Evolutionary conservation across 495 filamentous ascomycete genomes (phyloP).

Genomic region (Mycothermus thermophilus): DNA sequence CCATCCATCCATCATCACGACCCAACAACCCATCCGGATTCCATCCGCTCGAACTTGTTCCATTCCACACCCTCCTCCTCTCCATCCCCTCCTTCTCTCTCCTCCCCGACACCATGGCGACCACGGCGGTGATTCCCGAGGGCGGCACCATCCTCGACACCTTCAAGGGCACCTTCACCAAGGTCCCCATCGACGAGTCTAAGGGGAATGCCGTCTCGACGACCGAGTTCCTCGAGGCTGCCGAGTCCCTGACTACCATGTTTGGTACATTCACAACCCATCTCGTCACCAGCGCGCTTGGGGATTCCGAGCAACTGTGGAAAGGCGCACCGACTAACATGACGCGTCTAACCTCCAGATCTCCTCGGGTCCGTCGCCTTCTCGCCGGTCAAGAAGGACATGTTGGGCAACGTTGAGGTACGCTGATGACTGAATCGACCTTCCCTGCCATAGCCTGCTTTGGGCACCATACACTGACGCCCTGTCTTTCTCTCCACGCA

Average conservation of each 20-base stretch:
- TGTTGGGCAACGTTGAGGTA: constrained; percentile 86
- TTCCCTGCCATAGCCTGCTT: background rate
- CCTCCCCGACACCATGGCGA: too few species aligned
- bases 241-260: constrained; percentile 68
- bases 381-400: constrained; percentile 74
- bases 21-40: too few species aligned
- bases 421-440: constrained; percentile 2
- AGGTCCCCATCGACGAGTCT: constrained; percentile 58
- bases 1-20: too few species aligned
- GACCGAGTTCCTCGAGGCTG: constrained; percentile 79
- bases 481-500: constrained; percentile 17
- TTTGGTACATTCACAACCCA: constrained; percentile 52
- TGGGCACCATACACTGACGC: constrained; percentile 3
- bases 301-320: too few species aligned
- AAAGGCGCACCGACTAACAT: too few species aligned
- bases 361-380: constrained; percentile 72
- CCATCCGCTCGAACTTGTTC: too few species aligned
- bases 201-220: constrained; percentile 70
- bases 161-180: constrained; percentile 65
- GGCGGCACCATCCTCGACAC: constrained; percentile 74
- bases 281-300: background rate
- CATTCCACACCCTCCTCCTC: too few species aligned
- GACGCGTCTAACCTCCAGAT: constrained; percentile 35
- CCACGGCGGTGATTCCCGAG: constrained; percentile 31
- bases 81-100: too few species aligned